Evolutionary conservation across 768 basidiomycete genomes (phyloP), one percentile per base, ranked within the genome.

Genomic region (Collybia sp.): DNA sequence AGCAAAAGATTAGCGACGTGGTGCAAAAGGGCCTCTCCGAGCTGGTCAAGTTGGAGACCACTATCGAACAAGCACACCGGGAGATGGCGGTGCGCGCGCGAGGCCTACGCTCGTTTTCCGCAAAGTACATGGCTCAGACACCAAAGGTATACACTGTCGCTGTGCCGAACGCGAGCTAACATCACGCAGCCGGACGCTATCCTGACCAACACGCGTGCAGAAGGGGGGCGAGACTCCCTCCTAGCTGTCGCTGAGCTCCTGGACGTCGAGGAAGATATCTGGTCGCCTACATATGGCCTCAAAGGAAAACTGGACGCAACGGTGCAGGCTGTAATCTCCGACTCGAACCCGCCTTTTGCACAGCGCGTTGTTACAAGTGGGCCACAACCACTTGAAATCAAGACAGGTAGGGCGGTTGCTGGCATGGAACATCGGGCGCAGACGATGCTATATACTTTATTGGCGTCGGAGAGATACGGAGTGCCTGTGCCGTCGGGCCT

Each of bases 261-360:
- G 50, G 93, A 93, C 47, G 76, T 95, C 35, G 96, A 99, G 69
- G 96, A 99, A 60, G 93, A 97, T 53, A 95, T 99, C 52, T 96
- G 91, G 88, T 94, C 92, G 0, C 95, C 96, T 0, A 85, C 81
- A 2, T 95, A 90, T 56, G 96, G 96, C 1, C 71, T 99, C 31
- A 95, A 94, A 62, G 96, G 96, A 17, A 98, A 98, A 65, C 70
- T 98, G 16, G 96, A 99, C 55, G 95, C 88, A 1, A 92, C 87
- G 1, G 81, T 97, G 2, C 73, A 88, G 50, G 80, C 80, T 0
- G 62, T 81, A 30, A 73, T 93, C 37, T 63, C 74, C 6, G 81
- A 83, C 43, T 63, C 63, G 19, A 70, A 61, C 58, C 48, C 58
- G 46, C 35, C 47, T 43, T 55, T 37, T 54, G 25, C 45, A 45